Conservation (phyloP, 371 early-diverging fungal species). For the Conidiobolus incongruus region DNA sequence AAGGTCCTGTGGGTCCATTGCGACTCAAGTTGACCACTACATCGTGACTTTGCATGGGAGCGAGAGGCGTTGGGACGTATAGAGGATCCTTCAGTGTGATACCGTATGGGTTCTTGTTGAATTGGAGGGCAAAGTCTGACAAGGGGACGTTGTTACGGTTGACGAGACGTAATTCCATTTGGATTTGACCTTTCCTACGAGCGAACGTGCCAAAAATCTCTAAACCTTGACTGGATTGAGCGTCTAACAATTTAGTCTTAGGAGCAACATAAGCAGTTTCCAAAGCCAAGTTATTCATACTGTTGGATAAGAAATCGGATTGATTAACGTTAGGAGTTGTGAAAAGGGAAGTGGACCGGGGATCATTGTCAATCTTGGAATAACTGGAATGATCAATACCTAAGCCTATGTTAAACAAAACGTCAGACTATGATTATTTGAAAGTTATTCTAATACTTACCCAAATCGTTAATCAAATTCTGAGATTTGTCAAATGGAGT, state of each 20-base stretch:
- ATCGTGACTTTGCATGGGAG: not conserved
- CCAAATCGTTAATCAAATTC: too few relatives aligned
- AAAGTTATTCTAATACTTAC: too few relatives aligned
- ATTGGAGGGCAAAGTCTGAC: conserved; percentile 1
- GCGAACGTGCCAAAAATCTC: not conserved
- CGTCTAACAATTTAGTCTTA: not conserved
- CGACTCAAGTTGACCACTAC: not conserved
- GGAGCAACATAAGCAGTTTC: not conserved
- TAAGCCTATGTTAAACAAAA: too few relatives aligned
- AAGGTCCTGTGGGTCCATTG: not conserved
- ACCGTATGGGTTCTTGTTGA: conserved; percentile 2
- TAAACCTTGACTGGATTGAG: not conserved
- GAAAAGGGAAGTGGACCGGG: too few relatives aligned
- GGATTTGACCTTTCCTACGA: not conserved
- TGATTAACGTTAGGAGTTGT: too few relatives aligned
- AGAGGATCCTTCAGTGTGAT: not conserved
- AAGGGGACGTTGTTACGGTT: not conserved
- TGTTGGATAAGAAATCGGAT: too few relatives aligned
- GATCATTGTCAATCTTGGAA: too few relatives aligned
- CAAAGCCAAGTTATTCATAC: too few relatives aligned
- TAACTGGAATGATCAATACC: too few relatives aligned
- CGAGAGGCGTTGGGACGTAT: not conserved
- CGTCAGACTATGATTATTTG: too few relatives aligned
- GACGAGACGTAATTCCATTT: not conserved
- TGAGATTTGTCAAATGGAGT: too few relatives aligned